Evolutionary conservation across 2,329 filamentous ascomycete species (phyloP).

Genomic region (Rhinocladiella similis): DNA sequence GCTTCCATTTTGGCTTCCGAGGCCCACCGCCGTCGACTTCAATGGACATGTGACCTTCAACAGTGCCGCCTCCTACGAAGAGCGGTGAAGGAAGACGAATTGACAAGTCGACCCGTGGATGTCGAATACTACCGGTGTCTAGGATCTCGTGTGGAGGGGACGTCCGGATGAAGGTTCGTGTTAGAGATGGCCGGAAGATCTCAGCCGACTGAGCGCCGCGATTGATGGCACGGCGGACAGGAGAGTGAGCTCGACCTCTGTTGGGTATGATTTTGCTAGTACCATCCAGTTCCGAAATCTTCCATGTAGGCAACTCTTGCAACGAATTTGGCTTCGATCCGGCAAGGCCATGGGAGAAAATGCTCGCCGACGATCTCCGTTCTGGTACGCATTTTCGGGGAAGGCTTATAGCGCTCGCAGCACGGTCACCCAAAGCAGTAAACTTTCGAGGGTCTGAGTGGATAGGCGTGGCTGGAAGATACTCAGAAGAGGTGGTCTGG

Average conservation of each 20-base stretch:
- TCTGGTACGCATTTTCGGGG: constrained; percentile 26
- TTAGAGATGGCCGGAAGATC: constrained; percentile 42
- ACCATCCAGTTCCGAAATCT: constrained; percentile 20
- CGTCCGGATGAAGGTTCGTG: constrained; percentile 50
- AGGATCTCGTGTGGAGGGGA: constrained; percentile 50
- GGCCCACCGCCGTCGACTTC: constrained; percentile 48
- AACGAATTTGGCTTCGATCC: constrained; percentile 21
- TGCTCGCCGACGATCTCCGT: constrained; percentile 26
- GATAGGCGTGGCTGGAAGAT: constrained; percentile 16
- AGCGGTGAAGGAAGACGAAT: constrained; percentile 52
- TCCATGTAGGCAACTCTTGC: constrained; percentile 29
- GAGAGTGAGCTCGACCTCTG: constrained; percentile 49
- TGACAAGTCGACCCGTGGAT: constrained; percentile 51
- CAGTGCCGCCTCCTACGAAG: constrained; percentile 56
- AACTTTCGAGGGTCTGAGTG: constrained; percentile 3
- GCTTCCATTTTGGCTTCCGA: constrained; percentile 37
- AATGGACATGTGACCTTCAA: constrained; percentile 53
- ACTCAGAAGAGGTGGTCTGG: constrained; percentile 23
- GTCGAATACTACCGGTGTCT: constrained; percentile 49
- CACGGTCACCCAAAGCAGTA: constrained; percentile 17
- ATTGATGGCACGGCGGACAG: constrained; percentile 46
- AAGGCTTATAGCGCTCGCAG: constrained; percentile 27
- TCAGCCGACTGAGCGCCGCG: constrained; percentile 46
- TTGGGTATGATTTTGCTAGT: constrained; percentile 39
- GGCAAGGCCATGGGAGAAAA: constrained; percentile 20